A percentile compares a stretch with the other conserved stretches of the same genome.
These are phyloP conservation scores for Lactarius vividus DNA, from an alignment of 768 basidiomycete genomes.

Conservation along the genomic window DNA sequence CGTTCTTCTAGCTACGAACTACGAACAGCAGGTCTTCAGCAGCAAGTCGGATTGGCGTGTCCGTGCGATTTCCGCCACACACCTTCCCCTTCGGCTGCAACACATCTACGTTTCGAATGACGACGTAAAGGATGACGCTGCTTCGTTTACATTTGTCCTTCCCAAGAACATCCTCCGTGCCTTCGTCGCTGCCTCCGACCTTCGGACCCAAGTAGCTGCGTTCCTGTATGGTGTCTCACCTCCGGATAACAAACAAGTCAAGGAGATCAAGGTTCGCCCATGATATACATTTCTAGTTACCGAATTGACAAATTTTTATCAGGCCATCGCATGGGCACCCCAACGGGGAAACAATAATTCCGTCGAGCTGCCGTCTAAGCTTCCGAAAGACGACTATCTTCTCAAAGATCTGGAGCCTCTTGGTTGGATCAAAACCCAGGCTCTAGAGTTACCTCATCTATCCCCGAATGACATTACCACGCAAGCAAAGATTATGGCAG, in stretches of 20 bases:
- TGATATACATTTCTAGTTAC: not conserved
- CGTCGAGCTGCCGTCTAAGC: constrained; percentile 83
- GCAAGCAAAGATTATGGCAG: constrained; percentile 95
- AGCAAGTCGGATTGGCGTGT: constrained; percentile 99
- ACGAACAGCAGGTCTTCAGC: constrained; percentile 98
- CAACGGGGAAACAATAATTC: constrained; percentile 95
- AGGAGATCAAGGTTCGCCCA: constrained; percentile 80
- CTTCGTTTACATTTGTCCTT: constrained; percentile 90
- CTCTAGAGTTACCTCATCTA: constrained; percentile 86
- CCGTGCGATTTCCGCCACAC: constrained; percentile 95
- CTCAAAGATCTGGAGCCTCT: constrained; percentile 93
- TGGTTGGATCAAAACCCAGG: constrained; percentile 97
- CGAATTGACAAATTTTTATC: constrained; percentile 18
- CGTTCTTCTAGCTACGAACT: constrained; percentile 70
- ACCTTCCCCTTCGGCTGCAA: constrained; percentile 92
- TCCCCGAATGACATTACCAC: constrained; percentile 91
- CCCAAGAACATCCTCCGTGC: constrained; percentile 96
- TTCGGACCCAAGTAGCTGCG: constrained; percentile 94
- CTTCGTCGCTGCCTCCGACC: constrained; percentile 89
- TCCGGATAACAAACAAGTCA: constrained; percentile 95
- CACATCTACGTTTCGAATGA: constrained; percentile 99
- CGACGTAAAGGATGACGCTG: constrained; percentile 97
- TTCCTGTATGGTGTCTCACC: constrained; percentile 93
- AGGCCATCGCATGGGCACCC: constrained; percentile 95
- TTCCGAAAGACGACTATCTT: constrained; percentile 93